phyloP scores from a whole-genome alignment of 306 rosid species.

The Ziziphus jujuba region DNA sequence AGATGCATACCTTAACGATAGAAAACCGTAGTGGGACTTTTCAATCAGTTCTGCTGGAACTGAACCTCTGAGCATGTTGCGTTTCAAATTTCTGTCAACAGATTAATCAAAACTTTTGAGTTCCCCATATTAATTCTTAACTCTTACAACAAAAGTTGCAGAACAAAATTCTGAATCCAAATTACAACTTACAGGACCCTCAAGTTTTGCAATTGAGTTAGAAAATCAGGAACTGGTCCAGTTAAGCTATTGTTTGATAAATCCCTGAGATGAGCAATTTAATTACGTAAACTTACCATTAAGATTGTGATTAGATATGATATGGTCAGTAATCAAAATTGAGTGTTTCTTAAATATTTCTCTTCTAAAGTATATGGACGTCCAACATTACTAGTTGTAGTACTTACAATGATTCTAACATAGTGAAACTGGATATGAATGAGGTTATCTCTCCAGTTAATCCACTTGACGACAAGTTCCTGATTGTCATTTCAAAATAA shows the following conservation, averaged over 20 bases:
- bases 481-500: constrained; percentile 15
- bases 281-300: background rate
- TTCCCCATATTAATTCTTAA: no score
- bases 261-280: constrained; percentile 32
- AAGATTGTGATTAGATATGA: background rate
- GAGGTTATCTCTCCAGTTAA: constrained; percentile 39
- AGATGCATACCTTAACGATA: no score
- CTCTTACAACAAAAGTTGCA: background rate
- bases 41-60: no score
- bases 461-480: constrained; percentile 54
- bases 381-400: background rate
- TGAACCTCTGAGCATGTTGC: no score
- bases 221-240: constrained; percentile 33
- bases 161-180: no score
- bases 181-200: constrained; percentile 33
- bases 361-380: no score
- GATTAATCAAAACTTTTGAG: no score
- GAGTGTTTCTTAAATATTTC: no score
- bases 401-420: constrained; percentile 48
- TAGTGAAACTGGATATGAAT: constrained; percentile 34
- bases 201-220: constrained; percentile 25
- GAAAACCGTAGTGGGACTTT: no score
- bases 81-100: no score
- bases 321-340: no score
- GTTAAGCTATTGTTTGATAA: constrained; percentile 47